Percentiles rank a stretch among this genome's conserved stretches.
phyloP scores from a whole-genome alignment of 306 rosid genomes.

The Ammopiptanthus mongolicus region DNA sequence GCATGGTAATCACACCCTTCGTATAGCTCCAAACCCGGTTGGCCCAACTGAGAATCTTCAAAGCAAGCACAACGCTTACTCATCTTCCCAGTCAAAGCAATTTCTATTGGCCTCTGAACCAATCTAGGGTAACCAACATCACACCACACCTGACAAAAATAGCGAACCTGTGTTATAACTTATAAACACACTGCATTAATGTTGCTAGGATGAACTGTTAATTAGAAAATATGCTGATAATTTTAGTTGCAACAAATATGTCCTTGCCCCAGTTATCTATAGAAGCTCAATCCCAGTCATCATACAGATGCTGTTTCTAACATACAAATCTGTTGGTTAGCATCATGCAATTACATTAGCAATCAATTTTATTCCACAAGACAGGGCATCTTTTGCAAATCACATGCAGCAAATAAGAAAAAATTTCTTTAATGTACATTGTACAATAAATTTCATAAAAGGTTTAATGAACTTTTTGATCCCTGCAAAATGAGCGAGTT shows the following conservation, averaged over 20 bases:
- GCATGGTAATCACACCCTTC: slow-evolving; percentile 71
- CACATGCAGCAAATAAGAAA: background rate
- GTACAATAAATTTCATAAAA: background rate
- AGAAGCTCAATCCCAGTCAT: background rate
- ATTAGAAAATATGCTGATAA: background rate
- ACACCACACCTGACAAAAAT: slow-evolving; percentile 78
- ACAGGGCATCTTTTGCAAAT: background rate
- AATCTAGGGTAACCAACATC: slow-evolving; percentile 82
- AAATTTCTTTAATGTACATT: background rate
- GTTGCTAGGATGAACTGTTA: background rate
- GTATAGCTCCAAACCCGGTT: slow-evolving; percentile 69
- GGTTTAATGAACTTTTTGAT: no score
- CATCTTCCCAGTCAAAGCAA: slow-evolving; percentile 88
- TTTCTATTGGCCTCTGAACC: slow-evolving; percentile 77
- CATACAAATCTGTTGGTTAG: background rate
- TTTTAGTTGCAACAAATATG: background rate
- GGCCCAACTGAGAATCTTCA: slow-evolving; percentile 64
- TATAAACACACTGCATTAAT: background rate
- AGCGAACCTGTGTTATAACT: background rate
- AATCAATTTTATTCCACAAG: background rate
- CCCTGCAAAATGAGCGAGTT: no score
- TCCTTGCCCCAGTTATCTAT: background rate
- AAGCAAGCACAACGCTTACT: slow-evolving; percentile 92
- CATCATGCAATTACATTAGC: background rate
- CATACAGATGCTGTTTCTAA: background rate